Conservation (phyloP, 352 stramenopile genomes). For the Globisporangium polare region DNA sequence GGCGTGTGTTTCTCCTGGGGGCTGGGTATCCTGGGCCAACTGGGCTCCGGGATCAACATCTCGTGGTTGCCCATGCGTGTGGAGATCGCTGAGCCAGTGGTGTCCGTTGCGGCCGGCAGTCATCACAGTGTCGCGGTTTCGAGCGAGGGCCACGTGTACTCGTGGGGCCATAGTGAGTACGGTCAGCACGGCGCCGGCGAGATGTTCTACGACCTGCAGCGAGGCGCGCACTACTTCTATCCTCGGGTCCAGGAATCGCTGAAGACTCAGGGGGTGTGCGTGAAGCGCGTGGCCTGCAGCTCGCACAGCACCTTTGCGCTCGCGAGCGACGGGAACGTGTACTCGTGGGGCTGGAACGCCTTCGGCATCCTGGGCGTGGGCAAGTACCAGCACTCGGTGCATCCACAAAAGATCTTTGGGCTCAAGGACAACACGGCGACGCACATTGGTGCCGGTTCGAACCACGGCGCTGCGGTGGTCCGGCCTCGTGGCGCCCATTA, state of each 20-base stretch:
- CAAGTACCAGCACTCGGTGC: constrained; percentile 68
- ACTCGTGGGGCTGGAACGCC: constrained; percentile 87
- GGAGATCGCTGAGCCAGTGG: constrained; percentile 42
- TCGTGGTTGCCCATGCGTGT: constrained; percentile 61
- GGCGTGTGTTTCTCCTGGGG: constrained; percentile 75
- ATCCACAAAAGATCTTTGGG: constrained; percentile 57
- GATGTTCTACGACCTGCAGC: constrained; percentile 66
- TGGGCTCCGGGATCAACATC: constrained; percentile 61
- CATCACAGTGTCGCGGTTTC: constrained; percentile 76
- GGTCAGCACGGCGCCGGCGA: constrained; percentile 70
- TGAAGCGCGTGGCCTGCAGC: constrained; percentile 46
- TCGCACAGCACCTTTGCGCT: constrained; percentile 76
- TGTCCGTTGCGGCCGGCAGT: constrained; percentile 59
- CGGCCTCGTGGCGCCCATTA: constrained; percentile 54
- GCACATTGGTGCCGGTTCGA: constrained; percentile 58
- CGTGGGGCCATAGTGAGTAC: constrained; percentile 83
- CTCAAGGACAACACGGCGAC: constrained; percentile 55
- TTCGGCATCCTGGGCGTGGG: constrained; percentile 74
- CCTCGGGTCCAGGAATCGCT: constrained; percentile 57
- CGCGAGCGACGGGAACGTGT: constrained; percentile 46
- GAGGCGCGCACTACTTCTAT: constrained; percentile 71
- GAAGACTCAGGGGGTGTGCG: constrained; percentile 26
- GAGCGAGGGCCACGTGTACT: constrained; percentile 49
- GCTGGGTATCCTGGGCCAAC: constrained; percentile 64
- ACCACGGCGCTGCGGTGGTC: constrained; percentile 61